Percentiles rank a stretch among this genome's conserved stretches.
These are phyloP conservation scores for Dactylorhiza incarnata DNA, from an alignment of 106 monocot species.

Conservation along the genomic window DNA sequence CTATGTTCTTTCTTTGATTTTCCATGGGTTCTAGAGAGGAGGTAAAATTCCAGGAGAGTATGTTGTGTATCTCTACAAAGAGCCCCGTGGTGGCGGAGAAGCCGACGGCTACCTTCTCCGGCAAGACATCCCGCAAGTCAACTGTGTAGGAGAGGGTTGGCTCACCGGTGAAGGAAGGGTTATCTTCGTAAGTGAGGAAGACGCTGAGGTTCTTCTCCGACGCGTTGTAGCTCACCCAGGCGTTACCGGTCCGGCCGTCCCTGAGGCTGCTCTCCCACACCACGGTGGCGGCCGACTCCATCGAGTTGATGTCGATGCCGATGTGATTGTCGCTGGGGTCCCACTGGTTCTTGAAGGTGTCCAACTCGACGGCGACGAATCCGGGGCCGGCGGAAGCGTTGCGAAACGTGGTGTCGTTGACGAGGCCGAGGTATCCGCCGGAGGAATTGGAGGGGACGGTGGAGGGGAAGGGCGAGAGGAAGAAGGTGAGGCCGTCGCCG, in stretches of 20 bases:
- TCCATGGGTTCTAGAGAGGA: conserved; percentile 13
- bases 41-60: conserved; percentile 55
- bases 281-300: conserved; percentile 7
- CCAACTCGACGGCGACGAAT: conserved; percentile 57
- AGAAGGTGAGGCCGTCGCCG: conserved; percentile 69
- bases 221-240: conserved; percentile 29
- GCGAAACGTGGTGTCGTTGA: neutral
- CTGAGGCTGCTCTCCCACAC: conserved; percentile 14
- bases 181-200: conserved; percentile 23
- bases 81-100: conserved; percentile 61
- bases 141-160: conserved; percentile 23
- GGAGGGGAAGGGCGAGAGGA: conserved; percentile 34
- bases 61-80: conserved; percentile 31
- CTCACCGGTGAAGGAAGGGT: conserved; percentile 6
- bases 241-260: conserved; percentile 8
- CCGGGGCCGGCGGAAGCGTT: neutral
- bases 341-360: conserved; percentile 30
- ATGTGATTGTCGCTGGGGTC: conserved; percentile 36
- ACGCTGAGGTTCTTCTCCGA: conserved; percentile 23
- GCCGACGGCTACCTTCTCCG: conserved; percentile 45
- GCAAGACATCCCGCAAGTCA: conserved; percentile 33
- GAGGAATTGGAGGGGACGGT: conserved; percentile 5
- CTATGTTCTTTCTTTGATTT: conserved; percentile 2
- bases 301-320: conserved; percentile 44
- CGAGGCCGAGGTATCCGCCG: conserved; percentile 42